phyloP scores from a whole-genome alignment of 768 basidiomycete species.

The Russula olivacea region DNA sequence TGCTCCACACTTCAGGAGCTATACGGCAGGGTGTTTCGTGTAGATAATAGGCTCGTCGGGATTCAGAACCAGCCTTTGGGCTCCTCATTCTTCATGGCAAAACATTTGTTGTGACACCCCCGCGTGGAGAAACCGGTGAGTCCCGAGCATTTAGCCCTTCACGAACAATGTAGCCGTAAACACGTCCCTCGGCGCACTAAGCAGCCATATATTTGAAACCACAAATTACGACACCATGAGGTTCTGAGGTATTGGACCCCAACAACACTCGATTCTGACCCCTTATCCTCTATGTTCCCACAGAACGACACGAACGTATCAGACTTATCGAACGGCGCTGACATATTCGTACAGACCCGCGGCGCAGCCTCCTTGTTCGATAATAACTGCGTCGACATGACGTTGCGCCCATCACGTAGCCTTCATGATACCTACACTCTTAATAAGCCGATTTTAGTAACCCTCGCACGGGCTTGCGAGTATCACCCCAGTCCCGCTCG shows the following conservation, averaged over 20 bases:
- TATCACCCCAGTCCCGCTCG: slow-evolving; percentile 1
- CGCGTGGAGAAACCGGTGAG: slow-evolving; percentile 10
- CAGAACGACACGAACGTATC: background rate
- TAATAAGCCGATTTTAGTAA: slow-evolving; percentile 11
- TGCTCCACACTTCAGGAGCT: background rate
- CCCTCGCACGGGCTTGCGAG: slow-evolving; percentile 10
- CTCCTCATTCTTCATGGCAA: background rate
- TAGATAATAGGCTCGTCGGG: background rate
- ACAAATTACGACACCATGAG: slow-evolving; percentile 1
- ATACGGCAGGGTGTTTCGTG: background rate
- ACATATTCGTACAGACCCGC: slow-evolving; percentile 10
- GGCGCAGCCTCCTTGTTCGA: slow-evolving; percentile 10
- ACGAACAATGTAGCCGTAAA: slow-evolving; percentile 6
- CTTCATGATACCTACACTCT: slow-evolving; percentile 11
- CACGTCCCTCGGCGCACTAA: slow-evolving; percentile 1
- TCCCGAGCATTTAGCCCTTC: slow-evolving; percentile 9
- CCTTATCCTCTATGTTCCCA: background rate
- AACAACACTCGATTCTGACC: background rate
- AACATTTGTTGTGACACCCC: background rate
- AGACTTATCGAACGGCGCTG: background rate
- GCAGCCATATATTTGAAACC: background rate
- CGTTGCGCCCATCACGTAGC: slow-evolving; percentile 22
- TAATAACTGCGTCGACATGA: slow-evolving; percentile 15
- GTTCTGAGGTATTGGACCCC: background rate
- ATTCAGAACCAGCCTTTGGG: background rate